Conservation (phyloP, 441 rosid genomes). For the Corymbia citriodora region DNA sequence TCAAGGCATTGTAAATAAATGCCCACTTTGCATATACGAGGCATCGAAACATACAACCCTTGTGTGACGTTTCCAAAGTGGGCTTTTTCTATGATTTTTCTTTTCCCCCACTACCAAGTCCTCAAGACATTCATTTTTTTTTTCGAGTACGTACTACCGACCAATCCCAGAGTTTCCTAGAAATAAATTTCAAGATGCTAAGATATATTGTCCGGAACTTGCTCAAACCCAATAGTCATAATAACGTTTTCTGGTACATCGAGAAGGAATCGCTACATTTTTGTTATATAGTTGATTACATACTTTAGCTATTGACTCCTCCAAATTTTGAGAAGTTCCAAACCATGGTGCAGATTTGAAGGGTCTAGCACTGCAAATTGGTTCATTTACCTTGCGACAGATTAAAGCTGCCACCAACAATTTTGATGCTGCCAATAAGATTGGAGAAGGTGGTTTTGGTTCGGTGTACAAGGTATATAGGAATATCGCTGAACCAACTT, state of each 20-base stretch:
- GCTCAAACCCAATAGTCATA: background rate
- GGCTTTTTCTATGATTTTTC: background rate
- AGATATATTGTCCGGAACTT: background rate
- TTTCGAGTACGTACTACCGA: background rate
- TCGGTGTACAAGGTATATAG: background rate
- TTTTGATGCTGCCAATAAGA: background rate
- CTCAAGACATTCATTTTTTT: background rate
- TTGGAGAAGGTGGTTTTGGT: background rate
- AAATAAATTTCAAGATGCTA: background rate
- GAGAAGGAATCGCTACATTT: background rate
- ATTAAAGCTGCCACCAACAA: background rate
- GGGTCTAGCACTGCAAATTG: background rate
- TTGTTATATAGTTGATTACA: background rate
- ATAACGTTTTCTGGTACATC: background rate
- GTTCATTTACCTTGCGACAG: background rate
- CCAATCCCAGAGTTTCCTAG: background rate
- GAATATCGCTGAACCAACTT: background rate
- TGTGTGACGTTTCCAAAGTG: background rate
- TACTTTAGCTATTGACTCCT: background rate
- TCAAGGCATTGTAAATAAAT: background rate
- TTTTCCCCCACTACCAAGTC: fast-evolving
- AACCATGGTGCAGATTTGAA: background rate
- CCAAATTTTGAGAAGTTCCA: background rate
- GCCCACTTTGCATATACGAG: fast-evolving
- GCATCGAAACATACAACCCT: background rate